These are phyloP conservation scores for Starmera amethionina DNA, from an alignment of 805 yeast genomes.

Conservation along the genomic window DNA sequence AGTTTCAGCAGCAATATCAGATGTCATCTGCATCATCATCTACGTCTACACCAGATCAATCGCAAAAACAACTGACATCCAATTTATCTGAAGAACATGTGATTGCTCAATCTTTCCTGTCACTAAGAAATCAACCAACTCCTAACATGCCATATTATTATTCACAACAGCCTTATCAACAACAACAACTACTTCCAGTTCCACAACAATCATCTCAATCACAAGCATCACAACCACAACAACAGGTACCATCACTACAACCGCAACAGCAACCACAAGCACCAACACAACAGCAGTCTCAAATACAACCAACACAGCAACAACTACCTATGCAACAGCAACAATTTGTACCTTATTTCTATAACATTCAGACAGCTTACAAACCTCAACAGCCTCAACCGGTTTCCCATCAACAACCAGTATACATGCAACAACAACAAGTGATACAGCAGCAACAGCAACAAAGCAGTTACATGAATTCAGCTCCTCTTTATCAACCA, in stretches of 20 bases:
- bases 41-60: constrained; percentile 7
- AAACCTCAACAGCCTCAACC: too few relatives aligned
- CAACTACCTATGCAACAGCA: neutral
- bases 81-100: constrained; percentile 16
- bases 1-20: too few relatives aligned
- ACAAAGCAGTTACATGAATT: too few relatives aligned
- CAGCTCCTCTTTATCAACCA: too few relatives aligned
- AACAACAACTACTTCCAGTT: constrained; percentile 5
- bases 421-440: too few relatives aligned
- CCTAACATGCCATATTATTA: constrained; percentile 9
- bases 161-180: constrained; percentile 14
- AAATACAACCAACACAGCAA: neutral
- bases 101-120: constrained; percentile 17
- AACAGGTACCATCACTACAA: constrained; percentile 10
- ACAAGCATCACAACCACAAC: constrained; percentile 14
- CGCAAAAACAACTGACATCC: constrained; percentile 3
- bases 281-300: constrained; percentile 1
- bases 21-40: constrained; percentile 1
- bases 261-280: constrained; percentile 10
- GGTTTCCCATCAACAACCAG: too few relatives aligned
- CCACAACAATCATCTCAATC: constrained; percentile 6
- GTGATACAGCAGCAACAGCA: too few relatives aligned
- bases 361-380: too few relatives aligned
- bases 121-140: constrained; percentile 15
- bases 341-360: neutral